Percentiles rank a stretch among this genome's conserved stretches.
These are phyloP conservation scores for Talaromyces adpressus DNA, from an alignment of 495 filamentous ascomycete species.

Conservation along the genomic window DNA sequence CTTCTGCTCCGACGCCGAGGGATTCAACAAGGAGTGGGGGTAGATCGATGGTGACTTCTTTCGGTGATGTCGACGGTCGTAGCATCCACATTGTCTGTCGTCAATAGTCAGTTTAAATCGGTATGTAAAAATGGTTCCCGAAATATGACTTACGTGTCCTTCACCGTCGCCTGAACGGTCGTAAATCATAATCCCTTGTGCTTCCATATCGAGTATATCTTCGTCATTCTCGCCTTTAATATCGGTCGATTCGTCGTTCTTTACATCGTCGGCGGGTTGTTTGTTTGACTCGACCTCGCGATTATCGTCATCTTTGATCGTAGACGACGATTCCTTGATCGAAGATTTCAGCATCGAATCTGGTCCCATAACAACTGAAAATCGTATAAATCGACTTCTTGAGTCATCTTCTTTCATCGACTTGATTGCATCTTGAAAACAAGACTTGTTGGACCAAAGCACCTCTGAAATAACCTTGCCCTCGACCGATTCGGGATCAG, in stretches of 20 bases:
- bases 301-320: slow-evolving; percentile 11
- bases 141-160: slow-evolving; percentile 65
- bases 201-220: slow-evolving; percentile 72
- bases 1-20: slow-evolving; percentile 87
- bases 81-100: slow-evolving; percentile 99
- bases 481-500: slow-evolving; percentile 61
- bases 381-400: slow-evolving; percentile 84
- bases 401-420: slow-evolving; percentile 90
- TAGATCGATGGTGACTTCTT: slow-evolving; percentile 92
- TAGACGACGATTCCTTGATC: slow-evolving; percentile 29
- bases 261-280: slow-evolving; percentile 16
- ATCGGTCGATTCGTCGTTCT: slow-evolving; percentile 33
- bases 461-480: slow-evolving; percentile 75
- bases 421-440: slow-evolving; percentile 75
- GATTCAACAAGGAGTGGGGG: slow-evolving; percentile 88
- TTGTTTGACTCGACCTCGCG: slow-evolving; percentile 10
- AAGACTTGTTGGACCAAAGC: slow-evolving; percentile 66
- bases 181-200: slow-evolving; percentile 96
- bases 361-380: slow-evolving; percentile 68
- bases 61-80: slow-evolving; percentile 78
- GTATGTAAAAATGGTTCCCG: background rate
- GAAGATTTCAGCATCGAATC: slow-evolving; percentile 56
- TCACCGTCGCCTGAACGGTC: slow-evolving; percentile 78
- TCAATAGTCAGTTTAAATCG: background rate
- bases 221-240: slow-evolving; percentile 37